Evolutionary conservation across 2,329 filamentous ascomycete genomes (phyloP), one percentile per base, ranked within the genome.

Genomic region (Mycocentrospora acerina): DNA sequence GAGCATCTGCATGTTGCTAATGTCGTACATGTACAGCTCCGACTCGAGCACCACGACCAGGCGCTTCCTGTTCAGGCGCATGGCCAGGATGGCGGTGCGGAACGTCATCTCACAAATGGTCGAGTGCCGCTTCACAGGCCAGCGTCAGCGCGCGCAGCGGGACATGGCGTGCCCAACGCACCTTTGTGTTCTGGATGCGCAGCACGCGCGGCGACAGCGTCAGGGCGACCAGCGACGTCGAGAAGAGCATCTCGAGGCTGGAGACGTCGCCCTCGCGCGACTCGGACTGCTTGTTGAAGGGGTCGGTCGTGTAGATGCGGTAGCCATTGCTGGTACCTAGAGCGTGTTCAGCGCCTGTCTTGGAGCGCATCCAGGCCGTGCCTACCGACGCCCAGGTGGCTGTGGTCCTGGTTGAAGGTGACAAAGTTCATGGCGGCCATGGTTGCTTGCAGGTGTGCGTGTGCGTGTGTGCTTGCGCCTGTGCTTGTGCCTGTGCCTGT

Each of bases 31-130:
- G 70, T 97, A 98, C 47, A 97, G 95, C 65, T 95, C 87, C 57
- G 95, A 90, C 66, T 98, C 93, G 40, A 97, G 78, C 11, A 97
- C 85, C 22, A 98, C 90, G 10, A 93, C 89, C 17, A 98, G 79
- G 25, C 93, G 84, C 69, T 96, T 97, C 53, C 93, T 81, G 68
- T 98, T 98, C 59, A 98, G 76, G 51, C 90, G 87, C 42, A 98
- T 89, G 14, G 91, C 90, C 27, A 97, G 80, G 9, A 98, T 90
- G 33, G 90, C 90, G n/a, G 90, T 95, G 10, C 91, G 91, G 58
- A 98, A 98, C 3, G 91, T 97, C 63, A 98, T 86, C 69, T 98
- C 93, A 80, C 93, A 98, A 67, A 98, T 97, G 43, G 94, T 88
- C 28, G 91, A 83, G 68, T 84, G 78, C 50, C 81, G 75, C 80